phyloP scores from a whole-genome alignment of 768 basidiomycete genomes.

The Myochromella boudieri region DNA sequence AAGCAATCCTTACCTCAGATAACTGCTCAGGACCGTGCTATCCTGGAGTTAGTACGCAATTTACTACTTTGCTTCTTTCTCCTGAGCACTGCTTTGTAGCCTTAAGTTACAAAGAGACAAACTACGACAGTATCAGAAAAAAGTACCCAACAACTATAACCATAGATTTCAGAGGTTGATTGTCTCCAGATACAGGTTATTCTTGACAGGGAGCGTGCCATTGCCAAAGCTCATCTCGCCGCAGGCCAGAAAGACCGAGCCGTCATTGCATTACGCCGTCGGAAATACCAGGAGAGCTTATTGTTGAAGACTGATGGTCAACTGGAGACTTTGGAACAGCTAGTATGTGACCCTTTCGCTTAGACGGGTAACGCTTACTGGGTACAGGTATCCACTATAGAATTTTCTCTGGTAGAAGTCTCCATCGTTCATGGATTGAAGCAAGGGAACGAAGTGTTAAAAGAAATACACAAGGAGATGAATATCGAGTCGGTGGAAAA shows the following conservation, averaged over 20 bases:
- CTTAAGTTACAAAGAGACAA: slow-evolving; percentile 97
- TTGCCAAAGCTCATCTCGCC: slow-evolving; percentile 81
- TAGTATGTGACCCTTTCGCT: slow-evolving; percentile 49
- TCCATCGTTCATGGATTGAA: slow-evolving; percentile 91
- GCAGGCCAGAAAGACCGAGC: slow-evolving; percentile 87
- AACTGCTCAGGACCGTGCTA: slow-evolving; percentile 90
- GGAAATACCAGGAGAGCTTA: slow-evolving; percentile 92
- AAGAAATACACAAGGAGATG: slow-evolving; percentile 93
- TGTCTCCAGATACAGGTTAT: slow-evolving; percentile 74
- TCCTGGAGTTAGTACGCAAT: slow-evolving; percentile 77
- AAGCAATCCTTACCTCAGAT: slow-evolving; percentile 83
- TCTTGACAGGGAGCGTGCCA: slow-evolving; percentile 84
- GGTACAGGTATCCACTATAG: slow-evolving; percentile 90
- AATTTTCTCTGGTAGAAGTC: slow-evolving; percentile 92
- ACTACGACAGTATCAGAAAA: slow-evolving; percentile 92
- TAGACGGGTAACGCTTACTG: not conserved
- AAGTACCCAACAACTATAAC: slow-evolving; percentile 42
- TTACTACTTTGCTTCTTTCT: slow-evolving; percentile 12
- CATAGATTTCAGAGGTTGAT: not conserved
- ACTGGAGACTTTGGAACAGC: slow-evolving; percentile 82
- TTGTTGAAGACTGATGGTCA: slow-evolving; percentile 88
- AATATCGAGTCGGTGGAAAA: slow-evolving; percentile 91
- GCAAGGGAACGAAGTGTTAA: slow-evolving; percentile 91
- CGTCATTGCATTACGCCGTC: slow-evolving; percentile 79
- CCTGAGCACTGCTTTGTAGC: slow-evolving; percentile 41